Base-by-base conservation (phyloP, 371 early-diverging fungal genomes). In the Mortierella sp. region DNA sequence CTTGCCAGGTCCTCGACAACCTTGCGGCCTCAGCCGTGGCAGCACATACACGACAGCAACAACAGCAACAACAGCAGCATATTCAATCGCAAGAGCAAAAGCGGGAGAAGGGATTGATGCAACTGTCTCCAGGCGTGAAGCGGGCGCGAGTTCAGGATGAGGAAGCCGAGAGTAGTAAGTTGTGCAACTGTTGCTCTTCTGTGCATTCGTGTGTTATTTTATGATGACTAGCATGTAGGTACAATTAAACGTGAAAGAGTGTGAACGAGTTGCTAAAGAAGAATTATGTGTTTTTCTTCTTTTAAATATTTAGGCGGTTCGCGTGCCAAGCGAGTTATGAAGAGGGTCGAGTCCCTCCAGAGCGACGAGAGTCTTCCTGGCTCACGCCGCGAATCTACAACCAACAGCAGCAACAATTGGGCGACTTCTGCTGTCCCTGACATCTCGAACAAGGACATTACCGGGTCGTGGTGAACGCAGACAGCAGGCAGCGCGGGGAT, bases 321-420 rank as follows among this genome's bases (percentile, higher is more conserved):
- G 71, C 50, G 71, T 16, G 31, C 50, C 31, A 46, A 71, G 40
- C 34, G 67, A 37, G 67, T 21, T 37, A 24, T 67, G 67, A 67
- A 40, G 67, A 67, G n/a, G 67, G 43, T 67, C 11, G n/a, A 21
- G 40, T 40, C 67, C 43, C 4, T 67, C 67, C 37, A 67, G 67
- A 67, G 67, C 21, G 40, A 67, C 37, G 24, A 67, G 67, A 67
- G 67, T 24, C 67, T 40, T 67, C 21, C 21, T 40, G 40, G 19
- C 8, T 67, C 67, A 24, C 40, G 24, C 40, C 67, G 24, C 37
- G 40, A 67, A 40, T 24, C 67, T 24, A 37, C 67, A 37, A 40
- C 67, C 2, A 26, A n/a, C 55, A 55, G n/a, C 31, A 59, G 16
- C 67, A 40, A 21, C 67, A 37, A 24, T 67, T 37, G 67, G 67